These are phyloP conservation scores for Rachicladosporium sp. DNA, from an alignment of 2,329 filamentous ascomycete species.

Conservation along the genomic window DNA sequence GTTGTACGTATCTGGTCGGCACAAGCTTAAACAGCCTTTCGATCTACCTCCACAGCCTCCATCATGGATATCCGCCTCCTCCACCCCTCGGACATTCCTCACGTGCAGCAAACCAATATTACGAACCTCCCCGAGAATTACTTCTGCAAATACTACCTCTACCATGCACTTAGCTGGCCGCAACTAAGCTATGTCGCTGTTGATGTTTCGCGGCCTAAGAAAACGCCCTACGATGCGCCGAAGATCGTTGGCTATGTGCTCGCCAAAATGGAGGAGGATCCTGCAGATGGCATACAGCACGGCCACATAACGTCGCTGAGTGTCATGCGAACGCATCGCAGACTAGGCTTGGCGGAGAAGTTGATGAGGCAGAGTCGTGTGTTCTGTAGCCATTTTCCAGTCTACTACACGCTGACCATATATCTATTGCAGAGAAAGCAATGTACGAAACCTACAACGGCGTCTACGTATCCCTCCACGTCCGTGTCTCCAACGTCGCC, in stretches of 20 bases:
- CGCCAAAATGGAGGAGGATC: slow-evolving; percentile 99
- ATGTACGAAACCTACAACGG: slow-evolving; percentile 94
- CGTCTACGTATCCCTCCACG: slow-evolving; percentile 88
- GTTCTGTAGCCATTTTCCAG: slow-evolving; percentile 25
- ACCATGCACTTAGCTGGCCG: slow-evolving; percentile 96
- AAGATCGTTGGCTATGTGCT: slow-evolving; percentile 98
- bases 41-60: no score
- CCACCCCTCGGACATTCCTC: slow-evolving; percentile 68
- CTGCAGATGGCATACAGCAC: slow-evolving; percentile 76
- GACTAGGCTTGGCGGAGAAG: slow-evolving; percentile 89
- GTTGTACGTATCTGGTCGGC: no score
- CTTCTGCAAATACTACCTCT: slow-evolving; percentile 99
- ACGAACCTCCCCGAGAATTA: slow-evolving; percentile 99
- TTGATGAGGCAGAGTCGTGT: slow-evolving; percentile 90
- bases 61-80: slow-evolving; percentile 71
- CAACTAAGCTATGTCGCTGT: slow-evolving; percentile 95
- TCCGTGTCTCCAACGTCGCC: slow-evolving; percentile 84
- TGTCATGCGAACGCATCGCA: slow-evolving; percentile 90
- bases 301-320: slow-evolving; percentile 95
- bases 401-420: neutral
- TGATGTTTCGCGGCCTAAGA: slow-evolving; percentile 66
- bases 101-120: slow-evolving; percentile 96
- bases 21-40: no score
- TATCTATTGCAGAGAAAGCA: slow-evolving; percentile 54
- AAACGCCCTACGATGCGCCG: slow-evolving; percentile 74